phyloP scores from a whole-genome alignment of 495 filamentous ascomycete genomes.

The Chlorociboria aeruginascens region DNA sequence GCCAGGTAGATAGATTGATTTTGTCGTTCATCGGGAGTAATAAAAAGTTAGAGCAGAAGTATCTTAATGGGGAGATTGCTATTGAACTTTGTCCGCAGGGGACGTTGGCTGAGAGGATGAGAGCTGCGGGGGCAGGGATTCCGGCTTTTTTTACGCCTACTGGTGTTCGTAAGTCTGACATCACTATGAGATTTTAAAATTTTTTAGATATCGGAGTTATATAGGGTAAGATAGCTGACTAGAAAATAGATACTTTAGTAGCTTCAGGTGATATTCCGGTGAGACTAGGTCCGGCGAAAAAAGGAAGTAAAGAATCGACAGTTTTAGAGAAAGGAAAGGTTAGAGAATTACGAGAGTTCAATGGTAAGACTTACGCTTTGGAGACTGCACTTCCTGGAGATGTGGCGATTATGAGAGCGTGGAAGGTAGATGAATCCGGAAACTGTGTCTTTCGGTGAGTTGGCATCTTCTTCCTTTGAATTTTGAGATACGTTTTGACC shows the following conservation, averaged over 20 bases:
- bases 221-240: background rate
- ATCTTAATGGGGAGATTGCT: constrained; percentile 46
- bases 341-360: constrained; percentile 46
- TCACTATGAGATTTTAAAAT: too few species aligned
- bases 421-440: constrained; percentile 52
- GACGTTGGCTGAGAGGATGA: constrained; percentile 48
- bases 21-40: constrained; percentile 51
- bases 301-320: constrained; percentile 12
- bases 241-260: constrained; percentile 37
- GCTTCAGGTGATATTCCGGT: constrained; percentile 50
- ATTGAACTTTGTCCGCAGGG: constrained; percentile 56
- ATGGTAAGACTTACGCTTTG: constrained; percentile 47
- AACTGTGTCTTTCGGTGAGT: constrained; percentile 47
- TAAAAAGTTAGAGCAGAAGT: constrained; percentile 51
- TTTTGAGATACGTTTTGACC: too few species aligned
- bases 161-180: constrained; percentile 31
- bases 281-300: constrained; percentile 36
- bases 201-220: background rate
- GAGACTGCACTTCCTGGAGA: constrained; percentile 51
- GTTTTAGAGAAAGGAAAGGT: constrained; percentile 41
- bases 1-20: constrained; percentile 47
- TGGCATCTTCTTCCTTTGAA: background rate
- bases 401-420: constrained; percentile 50
- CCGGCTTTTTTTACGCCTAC: constrained; percentile 57
- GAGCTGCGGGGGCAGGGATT: constrained; percentile 53